Base-by-base conservation (phyloP, 176 grass and related monocot species). In the Saccharum spontaneum region DNA sequence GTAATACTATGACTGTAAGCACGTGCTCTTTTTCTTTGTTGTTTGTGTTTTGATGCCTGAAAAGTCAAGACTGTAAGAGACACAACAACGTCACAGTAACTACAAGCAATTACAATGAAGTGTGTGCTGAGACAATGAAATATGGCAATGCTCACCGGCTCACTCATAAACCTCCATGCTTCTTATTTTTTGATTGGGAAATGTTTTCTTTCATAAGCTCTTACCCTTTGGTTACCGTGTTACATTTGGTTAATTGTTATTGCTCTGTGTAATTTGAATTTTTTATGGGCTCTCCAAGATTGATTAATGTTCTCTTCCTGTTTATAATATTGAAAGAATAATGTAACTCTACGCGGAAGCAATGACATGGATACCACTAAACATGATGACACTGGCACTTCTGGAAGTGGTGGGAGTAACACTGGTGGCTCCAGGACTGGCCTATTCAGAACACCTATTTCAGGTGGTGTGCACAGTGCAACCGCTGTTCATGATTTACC, bases 381-480 rank as follows among this genome's bases (percentile, higher is more conserved):
- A 72, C 73, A 87, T 34, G 13, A 41, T 24, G 72, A 82, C 5
- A 62, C 59, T 63, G 38, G 67, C 67, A 41, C 72, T 69, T 28
- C 81, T 84, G 69, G 65, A 23, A 52, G 16, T 81, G 28, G 61
- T 76, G 90, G 86, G 74, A 85, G 16, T 52, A 83, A 76, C 45
- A 30, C 49, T 20, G 91, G 78, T 77, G 87, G 82, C 70, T 92
- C 87, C 3, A 90, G 91, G 81, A 13, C 91, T 18, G 94, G 94
- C 10, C 78, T 97, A 10, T 94, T 97, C 23, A 90, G 94, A 84
- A 97, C 91, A 24, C 94, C 91, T 10, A 97, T 94, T 77, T 97
- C 94, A 44, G 94, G 91, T 18, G 94, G 91, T 57, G 91, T 94
- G 45, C 94, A 97, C 63, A 97, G 82, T 68, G 91, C 89, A 79